These are phyloP conservation scores for Eimeria necatrix DNA, from an alignment of 169 alveolate genomes.

Conservation along the genomic window DNA sequence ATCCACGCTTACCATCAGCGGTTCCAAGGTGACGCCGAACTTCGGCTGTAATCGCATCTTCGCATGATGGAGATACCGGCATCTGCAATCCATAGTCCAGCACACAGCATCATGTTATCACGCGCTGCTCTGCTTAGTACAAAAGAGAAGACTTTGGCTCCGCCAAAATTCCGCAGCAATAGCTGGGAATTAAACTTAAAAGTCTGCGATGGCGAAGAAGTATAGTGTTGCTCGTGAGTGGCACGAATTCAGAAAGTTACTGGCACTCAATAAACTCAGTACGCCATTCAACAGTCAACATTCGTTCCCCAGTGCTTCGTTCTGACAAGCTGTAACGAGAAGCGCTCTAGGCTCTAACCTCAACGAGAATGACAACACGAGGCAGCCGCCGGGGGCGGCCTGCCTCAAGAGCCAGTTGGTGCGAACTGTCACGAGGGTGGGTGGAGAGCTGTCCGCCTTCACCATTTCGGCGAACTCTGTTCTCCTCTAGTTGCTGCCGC, in stretches of 20 bases:
- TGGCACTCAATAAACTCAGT: neutral
- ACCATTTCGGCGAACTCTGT: neutral
- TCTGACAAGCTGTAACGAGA: too few species aligned
- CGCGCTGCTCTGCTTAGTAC: neutral
- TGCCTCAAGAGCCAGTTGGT: neutral
- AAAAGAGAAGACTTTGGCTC: neutral
- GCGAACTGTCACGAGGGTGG: neutral
- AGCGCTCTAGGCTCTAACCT: neutral
- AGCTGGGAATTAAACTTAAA: neutral
- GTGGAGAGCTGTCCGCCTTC: neutral
- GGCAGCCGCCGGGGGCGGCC: constrained; percentile 35
- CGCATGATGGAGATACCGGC: constrained; percentile 1
- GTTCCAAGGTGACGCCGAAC: constrained; percentile 29
- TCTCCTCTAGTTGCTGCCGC: constrained; percentile 20
- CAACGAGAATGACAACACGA: neutral
- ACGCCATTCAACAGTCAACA: too few species aligned
- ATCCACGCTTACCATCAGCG: constrained; percentile 32
- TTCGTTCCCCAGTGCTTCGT: too few species aligned
- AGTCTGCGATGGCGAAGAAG: neutral
- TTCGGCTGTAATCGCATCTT: constrained; percentile 31
- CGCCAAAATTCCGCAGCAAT: neutral
- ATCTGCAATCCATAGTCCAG: constrained; percentile 43
- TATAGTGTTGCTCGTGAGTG: neutral
- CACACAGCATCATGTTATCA: neutral
- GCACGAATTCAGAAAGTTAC: neutral